These are phyloP conservation scores for Aspergillus avenaceus DNA, from an alignment of 495 filamentous ascomycete genomes.

Conservation along the genomic window DNA sequence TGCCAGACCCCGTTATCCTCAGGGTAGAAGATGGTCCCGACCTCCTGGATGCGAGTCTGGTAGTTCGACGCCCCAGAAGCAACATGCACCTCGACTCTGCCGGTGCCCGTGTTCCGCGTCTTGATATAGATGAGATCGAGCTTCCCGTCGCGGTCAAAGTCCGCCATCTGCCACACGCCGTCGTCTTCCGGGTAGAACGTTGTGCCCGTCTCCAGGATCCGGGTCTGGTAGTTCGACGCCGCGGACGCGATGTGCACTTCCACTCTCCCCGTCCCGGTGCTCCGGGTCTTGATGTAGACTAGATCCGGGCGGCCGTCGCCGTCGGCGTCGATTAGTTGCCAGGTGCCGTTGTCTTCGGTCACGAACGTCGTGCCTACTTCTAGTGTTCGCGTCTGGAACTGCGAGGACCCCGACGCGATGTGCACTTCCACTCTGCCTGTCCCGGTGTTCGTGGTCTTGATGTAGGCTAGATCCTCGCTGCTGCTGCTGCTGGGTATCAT, in stretches of 20 bases:
- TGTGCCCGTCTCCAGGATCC: background rate
- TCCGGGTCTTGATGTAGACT: constrained; percentile 2
- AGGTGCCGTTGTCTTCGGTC: constrained; percentile 1
- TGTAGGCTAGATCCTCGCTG: background rate
- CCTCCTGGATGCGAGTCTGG: background rate
- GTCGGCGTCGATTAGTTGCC: constrained; percentile 1
- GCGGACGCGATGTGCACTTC: constrained; percentile 3
- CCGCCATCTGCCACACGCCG: constrained; percentile 1
- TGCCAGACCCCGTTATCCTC: constrained; percentile 1
- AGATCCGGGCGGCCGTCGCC: background rate
- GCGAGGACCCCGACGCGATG: constrained; percentile 2
- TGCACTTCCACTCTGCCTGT: constrained; percentile 1
- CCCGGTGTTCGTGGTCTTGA: constrained; percentile 3
- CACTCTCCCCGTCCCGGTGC: background rate
- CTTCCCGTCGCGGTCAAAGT: constrained; percentile 3
- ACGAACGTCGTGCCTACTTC: background rate
- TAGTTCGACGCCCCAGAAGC: constrained; percentile 1
- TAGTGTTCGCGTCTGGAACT: background rate
- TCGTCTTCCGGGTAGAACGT: constrained; percentile 5
- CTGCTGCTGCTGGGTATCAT: background rate
- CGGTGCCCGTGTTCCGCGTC: constrained; percentile 2
- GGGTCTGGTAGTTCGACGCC: constrained; percentile 2
- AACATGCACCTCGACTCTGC: constrained; percentile 1
- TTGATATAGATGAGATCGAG: constrained; percentile 2
- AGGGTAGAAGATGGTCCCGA: background rate